Evolutionary conservation across 2,329 filamentous ascomycete species (phyloP).

Genomic region (Aspergillus sergii): DNA sequence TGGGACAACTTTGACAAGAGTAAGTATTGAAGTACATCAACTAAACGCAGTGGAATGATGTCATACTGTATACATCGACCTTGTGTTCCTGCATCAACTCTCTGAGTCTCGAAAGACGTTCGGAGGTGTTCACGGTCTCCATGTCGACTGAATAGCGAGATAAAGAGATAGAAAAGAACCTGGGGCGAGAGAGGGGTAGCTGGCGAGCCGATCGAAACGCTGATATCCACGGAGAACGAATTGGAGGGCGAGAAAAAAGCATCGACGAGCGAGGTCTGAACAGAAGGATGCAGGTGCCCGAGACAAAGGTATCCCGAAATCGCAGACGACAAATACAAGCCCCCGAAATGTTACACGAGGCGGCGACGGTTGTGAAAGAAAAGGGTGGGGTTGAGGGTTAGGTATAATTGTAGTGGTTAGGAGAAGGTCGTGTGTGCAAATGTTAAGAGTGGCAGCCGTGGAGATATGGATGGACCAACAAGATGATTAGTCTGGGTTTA

Average conservation of each 20-base stretch:
- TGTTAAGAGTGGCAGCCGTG: conserved; percentile 3
- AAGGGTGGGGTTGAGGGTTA: conserved; percentile 4
- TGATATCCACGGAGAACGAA: conserved; percentile 33
- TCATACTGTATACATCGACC: conserved; percentile 86
- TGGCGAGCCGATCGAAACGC: conserved; percentile 30
- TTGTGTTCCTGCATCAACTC: conserved; percentile 84
- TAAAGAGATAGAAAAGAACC: conserved; percentile 43
- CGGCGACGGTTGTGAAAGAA: conserved; percentile 9
- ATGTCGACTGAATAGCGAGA: conserved; percentile 58
- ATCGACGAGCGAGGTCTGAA: conserved; percentile 28
- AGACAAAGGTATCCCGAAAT: conserved; percentile 13
- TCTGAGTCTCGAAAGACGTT: conserved; percentile 74
- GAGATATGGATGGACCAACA: conserved; percentile 11
- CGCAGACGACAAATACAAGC: conserved; percentile 14
- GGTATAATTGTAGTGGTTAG: conserved; percentile 6
- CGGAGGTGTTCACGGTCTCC: conserved; percentile 77
- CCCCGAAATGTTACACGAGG: conserved; percentile 13
- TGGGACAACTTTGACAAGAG: conserved; percentile 70
- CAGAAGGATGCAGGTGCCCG: conserved; percentile 21
- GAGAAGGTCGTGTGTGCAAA: conserved; percentile 10
- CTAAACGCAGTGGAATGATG: conserved; percentile 19
- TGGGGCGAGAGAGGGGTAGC: conserved; percentile 30
- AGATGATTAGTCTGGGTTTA: conserved; percentile 2
- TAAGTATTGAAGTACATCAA: conserved; percentile 35
- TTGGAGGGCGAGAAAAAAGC: conserved; percentile 36